Base-by-base conservation (phyloP, 768 basidiomycete species). In the Crepidotus variabilis region DNA sequence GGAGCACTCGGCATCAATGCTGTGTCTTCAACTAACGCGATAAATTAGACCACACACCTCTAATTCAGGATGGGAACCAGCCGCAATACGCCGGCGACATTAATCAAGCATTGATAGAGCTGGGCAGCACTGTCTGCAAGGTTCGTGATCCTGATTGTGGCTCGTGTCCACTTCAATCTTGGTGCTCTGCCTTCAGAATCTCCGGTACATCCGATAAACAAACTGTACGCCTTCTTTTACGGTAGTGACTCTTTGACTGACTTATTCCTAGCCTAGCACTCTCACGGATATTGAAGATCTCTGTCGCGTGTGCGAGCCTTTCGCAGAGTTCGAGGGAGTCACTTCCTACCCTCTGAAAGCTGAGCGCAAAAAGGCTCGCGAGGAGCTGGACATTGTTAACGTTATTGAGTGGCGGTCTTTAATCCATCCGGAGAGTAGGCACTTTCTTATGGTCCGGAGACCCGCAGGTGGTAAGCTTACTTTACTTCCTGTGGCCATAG, bases 61-160 rank as follows among this genome's bases (percentile, higher is more conserved):
- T 34, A 14, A 43, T 20, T 54, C 24, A 21, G 50, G 39, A 51
- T 47, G 35, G 23, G 10, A 33, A 24, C 48, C 4, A 43, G 22
- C 59, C 65, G 45, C 77, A 80, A 33, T 69, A 79, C 59, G 82
- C 93, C 0, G 92, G 94, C 16, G 91, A 95, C 67, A 78, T 94
- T 60, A 96, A 96, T 65, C 90, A 97, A 72, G 94, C 91, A 13
- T 77, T 98, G 51, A 98, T 98, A 68, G 95, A 98, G 67, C 83
- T 98, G 6, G 95, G 95, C 50, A 91, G 90, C 67, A 96, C 93
- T 2, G 82, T 97, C 2, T 98, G 95, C 74, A 94, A 88, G 69
- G 86, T 90, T 43, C 85, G 84, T 58, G 83, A 89, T 59, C 95
- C 95, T 9, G 70, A 74, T 18, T 98, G 95, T 64, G 71, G 63